Evolutionary conservation across 345 rosid species (phyloP), one percentile per base, ranked within the genome.

Genomic region (Syzygium aqueum): DNA sequence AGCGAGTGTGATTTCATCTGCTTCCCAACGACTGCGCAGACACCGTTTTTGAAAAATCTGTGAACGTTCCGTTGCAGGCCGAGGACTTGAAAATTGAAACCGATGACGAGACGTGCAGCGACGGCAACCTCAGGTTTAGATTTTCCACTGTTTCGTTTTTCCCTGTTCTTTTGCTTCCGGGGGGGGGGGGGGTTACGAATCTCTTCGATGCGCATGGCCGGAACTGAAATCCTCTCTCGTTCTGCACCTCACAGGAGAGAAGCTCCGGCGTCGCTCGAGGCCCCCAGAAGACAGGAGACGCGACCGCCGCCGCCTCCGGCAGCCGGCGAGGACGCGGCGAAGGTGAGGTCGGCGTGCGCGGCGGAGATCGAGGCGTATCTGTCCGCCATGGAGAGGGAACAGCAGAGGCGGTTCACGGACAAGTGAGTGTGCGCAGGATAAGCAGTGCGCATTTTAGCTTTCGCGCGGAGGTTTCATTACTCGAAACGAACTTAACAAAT

Each of bases 391-490:
- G 95, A 92, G 91, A 30, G 87, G 40, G 51, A 90, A 15, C 90
- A 91, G 63, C 92, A 90, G 90, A 90, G 90, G 63, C 89, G 89
- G 90, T 94, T 94, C 86, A 87, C 89, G 19, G 93, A 91, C 40
- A 94, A 93, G 96, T 94, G 85, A 92, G 95, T 88, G 65, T 85
- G 96, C 93, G 91, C 91, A 90, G 88, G 93, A 91, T 92, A 92
- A 87, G 90, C 85, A 46, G 56, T 53, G 90, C 84, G 87, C 84
- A 90, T 67, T 85, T 87, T 85, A 88, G 92, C 86, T 5, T 11
- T n/a, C 2, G 85, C 13, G 51, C 14, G 54, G 84, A 87, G 23
- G 84, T 73, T 73, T 73, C 49, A 73, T 73, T 33, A 73, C 80
- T 78, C 65, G 85, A 51, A 86, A 52, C 86, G 63, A 37, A 85